These are phyloP conservation scores for Boletus rubescentipes DNA, from an alignment of 768 basidiomycete genomes.

Conservation along the genomic window DNA sequence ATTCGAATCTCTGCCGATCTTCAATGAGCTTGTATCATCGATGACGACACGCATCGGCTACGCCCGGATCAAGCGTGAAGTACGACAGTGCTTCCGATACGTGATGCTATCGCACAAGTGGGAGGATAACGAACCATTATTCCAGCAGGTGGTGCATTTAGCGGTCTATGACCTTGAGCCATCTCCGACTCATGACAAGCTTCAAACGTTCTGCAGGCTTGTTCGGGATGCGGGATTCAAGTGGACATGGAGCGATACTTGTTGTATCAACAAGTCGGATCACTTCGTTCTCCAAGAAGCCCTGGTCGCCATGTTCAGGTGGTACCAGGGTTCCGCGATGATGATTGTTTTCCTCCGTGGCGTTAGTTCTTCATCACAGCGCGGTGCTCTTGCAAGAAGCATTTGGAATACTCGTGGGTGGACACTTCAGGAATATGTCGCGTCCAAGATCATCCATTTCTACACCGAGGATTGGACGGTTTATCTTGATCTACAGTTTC, in stretches of 20 bases:
- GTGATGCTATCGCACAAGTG: conserved; percentile 6
- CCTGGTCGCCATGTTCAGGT: not conserved
- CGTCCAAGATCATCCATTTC: not conserved
- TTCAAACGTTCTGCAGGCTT: not conserved
- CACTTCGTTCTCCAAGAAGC: not conserved
- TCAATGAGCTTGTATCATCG: not conserved
- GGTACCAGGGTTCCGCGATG: not conserved
- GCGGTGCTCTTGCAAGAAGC: not conserved
- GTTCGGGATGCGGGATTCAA: not conserved
- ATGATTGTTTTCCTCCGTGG: conserved; percentile 1
- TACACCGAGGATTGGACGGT: not conserved
- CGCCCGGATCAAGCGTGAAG: not conserved
- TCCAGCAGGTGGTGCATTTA: not conserved
- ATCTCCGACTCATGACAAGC: not conserved
- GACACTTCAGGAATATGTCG: not conserved
- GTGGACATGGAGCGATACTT: not conserved
- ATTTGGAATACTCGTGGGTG: conserved; percentile 9
- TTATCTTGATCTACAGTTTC: not conserved
- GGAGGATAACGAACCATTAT: conserved; percentile 1
- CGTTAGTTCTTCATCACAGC: not conserved
- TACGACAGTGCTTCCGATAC: not conserved
- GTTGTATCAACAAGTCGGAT: not conserved
- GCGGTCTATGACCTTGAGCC: not conserved
- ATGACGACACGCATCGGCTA: not conserved
- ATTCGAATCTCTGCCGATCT: not conserved